A percentile compares a stretch with the other conserved stretches of the same genome.
Conservation (phyloP, 2,329 filamentous ascomycete genomes). For the Bertia moriformis region DNA sequence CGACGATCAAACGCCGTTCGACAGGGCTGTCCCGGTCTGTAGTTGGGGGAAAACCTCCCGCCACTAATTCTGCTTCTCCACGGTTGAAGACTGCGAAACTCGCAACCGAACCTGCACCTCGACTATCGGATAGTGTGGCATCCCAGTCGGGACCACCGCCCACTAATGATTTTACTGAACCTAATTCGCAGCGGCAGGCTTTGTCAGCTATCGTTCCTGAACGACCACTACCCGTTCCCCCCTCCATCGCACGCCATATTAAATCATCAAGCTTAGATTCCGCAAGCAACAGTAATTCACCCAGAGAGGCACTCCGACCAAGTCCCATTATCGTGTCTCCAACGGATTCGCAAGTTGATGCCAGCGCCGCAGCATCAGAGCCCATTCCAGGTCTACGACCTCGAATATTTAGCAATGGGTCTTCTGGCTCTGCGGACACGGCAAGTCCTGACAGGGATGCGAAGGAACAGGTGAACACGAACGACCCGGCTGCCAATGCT, state of each 20-base stretch:
- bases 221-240: not conserved
- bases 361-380: not conserved
- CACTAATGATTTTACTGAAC: not conserved
- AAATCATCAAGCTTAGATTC: not conserved
- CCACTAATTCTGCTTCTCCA: not conserved
- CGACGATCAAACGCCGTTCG: not conserved
- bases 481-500: constrained; percentile 51
- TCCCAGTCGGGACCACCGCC: not conserved
- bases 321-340: not conserved
- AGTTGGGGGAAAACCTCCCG: not conserved
- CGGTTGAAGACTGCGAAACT: not conserved
- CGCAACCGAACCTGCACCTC: not conserved
- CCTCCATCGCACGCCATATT: not conserved
- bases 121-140: not conserved
- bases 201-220: not conserved
- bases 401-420: not conserved
- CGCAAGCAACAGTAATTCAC: not conserved
- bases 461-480: constrained; percentile 29
- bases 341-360: not conserved
- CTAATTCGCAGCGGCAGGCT: not conserved
- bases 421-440: not conserved
- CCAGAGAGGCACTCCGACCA: not conserved
- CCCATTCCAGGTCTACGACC: not conserved
- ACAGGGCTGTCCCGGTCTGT: not conserved
- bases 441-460: constrained; percentile 22